Conservation (phyloP, 306 rosid species). For the Arachis hypogaea region DNA sequence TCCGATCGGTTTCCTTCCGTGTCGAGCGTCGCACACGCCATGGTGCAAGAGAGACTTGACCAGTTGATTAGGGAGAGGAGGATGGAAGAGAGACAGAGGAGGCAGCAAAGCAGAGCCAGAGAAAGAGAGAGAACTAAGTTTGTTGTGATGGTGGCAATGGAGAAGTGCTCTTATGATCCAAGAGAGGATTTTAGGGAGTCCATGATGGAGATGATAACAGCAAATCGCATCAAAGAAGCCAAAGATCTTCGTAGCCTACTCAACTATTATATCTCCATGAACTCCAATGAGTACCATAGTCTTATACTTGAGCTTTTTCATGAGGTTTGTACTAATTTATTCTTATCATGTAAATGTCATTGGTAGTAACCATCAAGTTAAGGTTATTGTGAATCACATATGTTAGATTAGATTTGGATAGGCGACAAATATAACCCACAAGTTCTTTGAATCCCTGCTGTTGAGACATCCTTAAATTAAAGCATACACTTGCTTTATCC, state of each 20-base stretch:
- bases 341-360: conserved; percentile 62
- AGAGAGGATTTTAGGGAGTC: conserved; percentile 85
- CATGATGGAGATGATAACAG: conserved; percentile 77
- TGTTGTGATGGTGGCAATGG: conserved; percentile 86
- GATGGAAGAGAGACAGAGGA: conserved; percentile 55
- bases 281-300: conserved; percentile 59
- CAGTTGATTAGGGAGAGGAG: conserved; percentile 78
- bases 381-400: background rate
- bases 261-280: conserved; percentile 88
- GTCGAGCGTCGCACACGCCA: conserved; percentile 88
- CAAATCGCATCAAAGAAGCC: conserved; percentile 63
- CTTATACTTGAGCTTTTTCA: conserved; percentile 75
- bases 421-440: background rate
- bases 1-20: conserved; percentile 72
- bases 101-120: conserved; percentile 45
- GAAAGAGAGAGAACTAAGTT: conserved; percentile 64
- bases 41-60: conserved; percentile 93
- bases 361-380: conserved; percentile 26
- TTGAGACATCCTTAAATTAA: too few relatives aligned
- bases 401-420: background rate
- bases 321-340: conserved; percentile 73
- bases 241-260: conserved; percentile 80
- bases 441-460: background rate
- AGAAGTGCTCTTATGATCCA: conserved; percentile 76
- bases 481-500: background rate